Evolutionary conservation across 192 early-diverging fungal species (phyloP), one percentile per base, ranked within the genome.

Genomic region (Coemansia sp.): DNA sequence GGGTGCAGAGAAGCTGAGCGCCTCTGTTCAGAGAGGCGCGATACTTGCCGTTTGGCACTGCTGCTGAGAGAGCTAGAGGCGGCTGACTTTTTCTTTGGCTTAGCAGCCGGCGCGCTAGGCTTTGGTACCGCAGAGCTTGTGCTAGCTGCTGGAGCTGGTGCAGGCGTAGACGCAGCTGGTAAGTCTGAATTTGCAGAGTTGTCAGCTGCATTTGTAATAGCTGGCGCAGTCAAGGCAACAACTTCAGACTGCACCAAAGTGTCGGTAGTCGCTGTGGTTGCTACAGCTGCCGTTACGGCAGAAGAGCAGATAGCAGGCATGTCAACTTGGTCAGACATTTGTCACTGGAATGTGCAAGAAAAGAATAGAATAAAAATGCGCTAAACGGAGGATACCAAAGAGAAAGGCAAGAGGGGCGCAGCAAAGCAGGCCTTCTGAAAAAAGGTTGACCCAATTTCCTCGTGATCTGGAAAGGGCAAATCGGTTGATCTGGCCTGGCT

Each of bases 31-130:
- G 57, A 52, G 38, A 77, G 21, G 31, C 41, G 26, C 21, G 61
- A 25, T 23, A 47, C 66, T 75, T 77, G 83, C 86, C 86, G 71
- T 73, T 85, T 88, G 38, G 87, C 87, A 53, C 87, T 88, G 59
- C 86, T 86, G 60, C 85, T 88, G 23, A 85, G 75, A 41, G 79
- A 65, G 70, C 65, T 77, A 12, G 69, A 68, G 1, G 72, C 67
- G 7, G 65, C 33, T n/a, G 66, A 35, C 42, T 62, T 62, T 45
- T 77, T 76, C 70, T 77, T 76, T 55, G 68, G 28, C 53, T 69
- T 73, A 1, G 69, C 7, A 31, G 58, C 26, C 6, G 79, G 25
- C 7, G 42, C 55, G 38, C 48, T 57, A 3, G 75, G 10, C 33
- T 66, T 68, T 55, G 55, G 28, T 3, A 61, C 23, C 34, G 66